Base-by-base conservation (phyloP, 2,329 filamentous ascomycete genomes). In the Paecilomyces formosus region DNA sequence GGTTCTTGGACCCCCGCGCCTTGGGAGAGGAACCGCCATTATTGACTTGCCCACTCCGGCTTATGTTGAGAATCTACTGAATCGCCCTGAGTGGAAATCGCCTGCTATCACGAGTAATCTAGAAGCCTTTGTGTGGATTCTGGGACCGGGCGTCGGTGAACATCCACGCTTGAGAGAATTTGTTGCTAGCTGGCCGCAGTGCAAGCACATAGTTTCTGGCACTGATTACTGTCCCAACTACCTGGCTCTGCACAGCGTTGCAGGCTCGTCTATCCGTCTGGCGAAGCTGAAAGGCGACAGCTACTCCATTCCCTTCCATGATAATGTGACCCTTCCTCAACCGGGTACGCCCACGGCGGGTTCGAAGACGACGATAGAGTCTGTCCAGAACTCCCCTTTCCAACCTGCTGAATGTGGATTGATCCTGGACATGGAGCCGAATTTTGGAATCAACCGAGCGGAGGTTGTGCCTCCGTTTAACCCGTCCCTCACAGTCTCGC, bases 161-260 rank as follows among this genome's bases (percentile, higher is more conserved):
- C 82, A 94, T 70, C 68, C 81, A 11, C 79, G 79, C 22, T 73
- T 99, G 18, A 81, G 82, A 58, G 74, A 82, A 1, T 96, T 96
- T 69, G 90, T 95, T 73, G 66, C 81, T 28, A 79, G 82, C 35
- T 82, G 85, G 63, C 71, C 78, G 1, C 68, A 83, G 15, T 73
- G 89, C 35, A 82, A 88, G 70, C 94, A 99, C 72, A 78, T 93
- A 52, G 81, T 99, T 15, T 89, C 91, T 18, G 87, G 90, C 1
- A 74, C 82, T 2, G 90, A 96, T 55, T 81, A 81, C 54, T 90
- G 85, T 64, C 84, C 91, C 1, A 93, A 97, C 71, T 85, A 86
- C 67, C 78, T 97, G 39, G 75, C 88, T 0, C 79, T 94, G 60
- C 81, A 87, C 59, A 87, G 87, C 13, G 81, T 85, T 2, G 86